Evolutionary conservation across 2,329 filamentous ascomycete species (phyloP).

Genomic region (Sodiomyces alkalinus): DNA sequence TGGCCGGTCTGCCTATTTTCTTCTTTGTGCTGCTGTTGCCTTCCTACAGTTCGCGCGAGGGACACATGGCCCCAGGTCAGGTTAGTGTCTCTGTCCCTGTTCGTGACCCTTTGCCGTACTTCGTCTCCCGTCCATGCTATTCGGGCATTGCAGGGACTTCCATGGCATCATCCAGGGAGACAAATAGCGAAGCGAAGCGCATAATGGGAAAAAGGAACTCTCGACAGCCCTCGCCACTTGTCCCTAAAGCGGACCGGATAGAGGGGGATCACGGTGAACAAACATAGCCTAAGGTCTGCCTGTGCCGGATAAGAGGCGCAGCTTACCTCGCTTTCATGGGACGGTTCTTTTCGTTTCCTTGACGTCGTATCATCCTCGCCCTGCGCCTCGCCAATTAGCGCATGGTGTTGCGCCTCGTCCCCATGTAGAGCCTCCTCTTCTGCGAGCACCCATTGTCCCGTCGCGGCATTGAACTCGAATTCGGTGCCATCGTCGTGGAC

Average conservation of each 20-base stretch:
- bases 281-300: too few species aligned
- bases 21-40: conserved; percentile 18
- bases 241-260: too few species aligned
- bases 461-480: conserved; percentile 61
- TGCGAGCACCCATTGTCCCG: conserved; percentile 61
- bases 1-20: conserved; percentile 17
- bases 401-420: conserved; percentile 22
- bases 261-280: too few species aligned
- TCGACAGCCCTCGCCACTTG: too few species aligned
- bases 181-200: too few species aligned
- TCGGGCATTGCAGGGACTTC: too few species aligned
- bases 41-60: conserved; percentile 1
- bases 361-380: conserved; percentile 10
- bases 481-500: conserved; percentile 75
- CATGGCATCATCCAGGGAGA: too few species aligned
- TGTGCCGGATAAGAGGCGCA: too few species aligned
- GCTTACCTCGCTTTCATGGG: conserved; percentile 27
- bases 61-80: too few species aligned
- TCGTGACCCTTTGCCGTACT: too few species aligned
- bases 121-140: too few species aligned
- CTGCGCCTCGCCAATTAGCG: conserved; percentile 13
- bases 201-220: too few species aligned
- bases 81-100: not conserved
- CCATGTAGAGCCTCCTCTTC: conserved; percentile 31
- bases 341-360: conserved; percentile 27